Evolutionary conservation across 805 yeast genomes (phyloP).

Genomic region (Yamadazyma paraphyllophila): DNA sequence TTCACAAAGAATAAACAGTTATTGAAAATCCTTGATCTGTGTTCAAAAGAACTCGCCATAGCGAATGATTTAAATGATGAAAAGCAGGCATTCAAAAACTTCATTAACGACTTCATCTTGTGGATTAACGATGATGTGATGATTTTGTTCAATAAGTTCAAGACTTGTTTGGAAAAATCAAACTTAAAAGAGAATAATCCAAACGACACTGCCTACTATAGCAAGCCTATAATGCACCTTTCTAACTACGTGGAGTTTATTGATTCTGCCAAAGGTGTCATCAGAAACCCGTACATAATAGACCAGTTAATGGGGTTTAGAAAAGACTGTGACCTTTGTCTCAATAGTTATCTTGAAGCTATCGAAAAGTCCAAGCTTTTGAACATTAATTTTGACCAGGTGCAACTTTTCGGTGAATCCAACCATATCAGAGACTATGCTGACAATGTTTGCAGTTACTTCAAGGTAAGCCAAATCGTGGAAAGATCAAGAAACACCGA

Average conservation of each 20-base stretch:
- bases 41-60: constrained; percentile 2
- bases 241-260: constrained; percentile 29
- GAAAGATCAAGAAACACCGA: constrained; percentile 27
- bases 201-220: constrained; percentile 20
- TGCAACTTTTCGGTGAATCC: constrained; percentile 26
- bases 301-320: constrained; percentile 25
- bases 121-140: constrained; percentile 39
- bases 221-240: constrained; percentile 33
- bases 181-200: constrained; percentile 11
- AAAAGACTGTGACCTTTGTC: constrained; percentile 16
- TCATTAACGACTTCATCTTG: constrained; percentile 36
- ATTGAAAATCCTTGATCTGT: constrained; percentile 9
- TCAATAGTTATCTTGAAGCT: constrained; percentile 12
- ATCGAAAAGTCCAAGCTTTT: constrained; percentile 21
- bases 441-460: constrained; percentile 35
- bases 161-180: constrained; percentile 12
- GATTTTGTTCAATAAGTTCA: constrained; percentile 34
- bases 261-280: constrained; percentile 15
- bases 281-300: constrained; percentile 40
- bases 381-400: constrained; percentile 35
- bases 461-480: constrained; percentile 35
- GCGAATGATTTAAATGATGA: constrained; percentile 17
- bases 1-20: constrained; percentile 33
- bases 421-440: constrained; percentile 9
- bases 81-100: constrained; percentile 30